These are phyloP conservation scores for Stachybotrys elegans DNA, from an alignment of 2,329 filamentous ascomycete species.

Conservation along the genomic window DNA sequence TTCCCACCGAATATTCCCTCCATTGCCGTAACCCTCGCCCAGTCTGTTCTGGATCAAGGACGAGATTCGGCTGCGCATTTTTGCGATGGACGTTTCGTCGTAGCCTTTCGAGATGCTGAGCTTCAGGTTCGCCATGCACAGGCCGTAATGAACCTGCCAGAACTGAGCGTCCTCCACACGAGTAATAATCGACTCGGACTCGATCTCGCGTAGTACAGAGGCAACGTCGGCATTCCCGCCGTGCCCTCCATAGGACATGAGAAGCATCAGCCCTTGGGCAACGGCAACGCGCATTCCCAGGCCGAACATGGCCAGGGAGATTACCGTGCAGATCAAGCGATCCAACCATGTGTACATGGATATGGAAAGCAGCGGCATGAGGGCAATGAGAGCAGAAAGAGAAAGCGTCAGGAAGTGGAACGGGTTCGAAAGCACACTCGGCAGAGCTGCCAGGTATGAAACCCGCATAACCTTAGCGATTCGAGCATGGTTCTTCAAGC, in stretches of 20 bases:
- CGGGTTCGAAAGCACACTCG: slow-evolving; percentile 86
- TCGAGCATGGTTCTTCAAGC: slow-evolving; percentile 82
- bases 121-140: slow-evolving; percentile 93
- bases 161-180: slow-evolving; percentile 87
- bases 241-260: slow-evolving; percentile 72
- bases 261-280: slow-evolving; percentile 84
- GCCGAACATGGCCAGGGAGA: slow-evolving; percentile 83
- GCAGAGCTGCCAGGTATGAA: slow-evolving; percentile 73
- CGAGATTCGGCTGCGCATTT: slow-evolving; percentile 69
- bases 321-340: slow-evolving; percentile 71
- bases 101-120: slow-evolving; percentile 60
- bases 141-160: slow-evolving; percentile 97
- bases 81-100: slow-evolving; percentile 66
- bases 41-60: slow-evolving; percentile 79
- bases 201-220: slow-evolving; percentile 79
- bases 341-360: slow-evolving; percentile 82
- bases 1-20: slow-evolving; percentile 81
- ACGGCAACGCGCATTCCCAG: slow-evolving; percentile 80
- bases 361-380: slow-evolving; percentile 77
- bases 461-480: slow-evolving; percentile 91
- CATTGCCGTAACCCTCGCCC: slow-evolving; percentile 80
- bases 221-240: slow-evolving; percentile 48
- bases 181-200: slow-evolving; percentile 69
- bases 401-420: slow-evolving; percentile 91
- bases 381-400: slow-evolving; percentile 73